A percentile compares a stretch with the other conserved stretches of the same genome.
Evolutionary conservation across 2,329 filamentous ascomycete species (phyloP).

Genomic region (Gnomoniopsis sp.): DNA sequence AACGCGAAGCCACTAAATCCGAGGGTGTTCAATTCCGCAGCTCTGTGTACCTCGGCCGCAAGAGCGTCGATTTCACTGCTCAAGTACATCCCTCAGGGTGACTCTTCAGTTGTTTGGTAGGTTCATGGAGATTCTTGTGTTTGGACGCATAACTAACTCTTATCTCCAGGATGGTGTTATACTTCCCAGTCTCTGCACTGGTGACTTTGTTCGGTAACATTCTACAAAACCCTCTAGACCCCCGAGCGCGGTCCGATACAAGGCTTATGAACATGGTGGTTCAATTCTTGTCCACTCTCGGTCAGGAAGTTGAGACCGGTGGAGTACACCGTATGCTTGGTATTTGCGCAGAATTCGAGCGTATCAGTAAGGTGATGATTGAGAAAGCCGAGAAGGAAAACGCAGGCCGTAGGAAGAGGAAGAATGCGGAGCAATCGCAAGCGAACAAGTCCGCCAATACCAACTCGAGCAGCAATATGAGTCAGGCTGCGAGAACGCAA

Average conservation of each 20-base stretch:
- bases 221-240: slow-evolving; percentile 88
- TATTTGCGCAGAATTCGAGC: slow-evolving; percentile 93
- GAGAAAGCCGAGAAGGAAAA: slow-evolving; percentile 89
- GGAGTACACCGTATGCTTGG: slow-evolving; percentile 91
- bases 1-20: slow-evolving; percentile 91
- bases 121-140: slow-evolving; percentile 28
- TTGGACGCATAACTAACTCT: neutral
- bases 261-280: slow-evolving; percentile 91
- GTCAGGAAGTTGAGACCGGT: slow-evolving; percentile 84
- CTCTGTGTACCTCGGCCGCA: slow-evolving; percentile 88
- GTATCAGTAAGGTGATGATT: slow-evolving; percentile 85
- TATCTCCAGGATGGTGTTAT: slow-evolving; percentile 72
- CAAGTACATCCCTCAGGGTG: slow-evolving; percentile 93
- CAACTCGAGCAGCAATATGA: slow-evolving; percentile 4
- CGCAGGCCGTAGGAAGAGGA: slow-evolving; percentile 77
- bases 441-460: slow-evolving; percentile 5
- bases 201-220: slow-evolving; percentile 97
- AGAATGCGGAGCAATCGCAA: slow-evolving; percentile 42
- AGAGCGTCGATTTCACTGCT: slow-evolving; percentile 89
- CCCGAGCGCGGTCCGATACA: slow-evolving; percentile 81
- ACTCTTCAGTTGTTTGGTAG: slow-evolving; percentile 93
- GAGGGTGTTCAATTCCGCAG: slow-evolving; percentile 88
- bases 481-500: neutral
- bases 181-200: slow-evolving; percentile 92
- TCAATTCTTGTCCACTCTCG: slow-evolving; percentile 83